Percentiles rank a stretch among this genome's conserved stretches.
phyloP scores from a whole-genome alignment of 2,329 filamentous ascomycete species.

The Thelonectria blattea region DNA sequence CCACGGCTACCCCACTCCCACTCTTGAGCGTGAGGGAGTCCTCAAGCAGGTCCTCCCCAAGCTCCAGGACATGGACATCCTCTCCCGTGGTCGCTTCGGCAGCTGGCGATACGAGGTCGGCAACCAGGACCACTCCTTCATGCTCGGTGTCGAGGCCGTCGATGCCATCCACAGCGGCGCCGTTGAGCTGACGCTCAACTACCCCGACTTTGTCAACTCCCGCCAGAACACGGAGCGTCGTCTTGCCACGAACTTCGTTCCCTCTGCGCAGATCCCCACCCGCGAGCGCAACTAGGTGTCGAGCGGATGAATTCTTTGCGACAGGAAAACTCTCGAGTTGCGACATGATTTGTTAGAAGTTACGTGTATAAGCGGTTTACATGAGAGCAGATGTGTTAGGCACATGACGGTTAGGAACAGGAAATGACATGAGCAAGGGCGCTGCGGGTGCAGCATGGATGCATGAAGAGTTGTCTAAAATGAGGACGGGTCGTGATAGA shows the following conservation, averaged over 20 bases:
- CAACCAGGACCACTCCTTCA: slow-evolving; percentile 98
- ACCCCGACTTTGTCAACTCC: slow-evolving; percentile 92
- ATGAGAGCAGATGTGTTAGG: slow-evolving; percentile 30
- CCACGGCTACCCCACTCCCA: slow-evolving; percentile 96
- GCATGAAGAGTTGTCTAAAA: slow-evolving; percentile 20
- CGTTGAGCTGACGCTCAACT: slow-evolving; percentile 92
- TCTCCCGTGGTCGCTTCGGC: slow-evolving; percentile 94
- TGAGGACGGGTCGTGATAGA: slow-evolving; percentile 32
- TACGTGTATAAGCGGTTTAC: slow-evolving; percentile 34
- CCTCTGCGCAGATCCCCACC: slow-evolving; percentile 47
- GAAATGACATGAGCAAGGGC: slow-evolving; percentile 34
- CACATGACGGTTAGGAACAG: slow-evolving; percentile 34
- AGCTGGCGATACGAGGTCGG: slow-evolving; percentile 97
- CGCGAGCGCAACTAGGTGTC: slow-evolving; percentile 41
- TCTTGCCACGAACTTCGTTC: slow-evolving; percentile 53
- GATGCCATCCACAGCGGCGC: slow-evolving; percentile 90
- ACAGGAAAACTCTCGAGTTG: slow-evolving; percentile 27
- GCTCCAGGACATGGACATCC: slow-evolving; percentile 89
- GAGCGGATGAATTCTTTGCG: not conserved
- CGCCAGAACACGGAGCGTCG: slow-evolving; percentile 64
- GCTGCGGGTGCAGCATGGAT: slow-evolving; percentile 35
- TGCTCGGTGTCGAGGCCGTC: slow-evolving; percentile 92
- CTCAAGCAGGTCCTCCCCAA: slow-evolving; percentile 92
- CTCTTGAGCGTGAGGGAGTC: slow-evolving; percentile 92
- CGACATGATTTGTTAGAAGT: slow-evolving; percentile 32